These are phyloP conservation scores for Mycena crocata DNA, from an alignment of 768 basidiomycete genomes.

Conservation along the genomic window DNA sequence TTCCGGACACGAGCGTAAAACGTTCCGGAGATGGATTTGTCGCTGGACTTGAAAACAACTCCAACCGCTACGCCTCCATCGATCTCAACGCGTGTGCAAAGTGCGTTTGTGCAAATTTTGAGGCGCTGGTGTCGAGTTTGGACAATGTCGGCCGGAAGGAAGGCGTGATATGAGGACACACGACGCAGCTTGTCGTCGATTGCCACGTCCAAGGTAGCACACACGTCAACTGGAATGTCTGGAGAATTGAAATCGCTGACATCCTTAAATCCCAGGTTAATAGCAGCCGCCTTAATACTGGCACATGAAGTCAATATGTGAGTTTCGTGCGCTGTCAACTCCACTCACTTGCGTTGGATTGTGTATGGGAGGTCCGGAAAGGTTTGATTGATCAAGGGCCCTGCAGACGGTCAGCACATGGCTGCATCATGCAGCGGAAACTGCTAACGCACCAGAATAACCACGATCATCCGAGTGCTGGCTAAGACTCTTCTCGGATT, in stretches of 20 bases:
- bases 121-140: conserved; percentile 19
- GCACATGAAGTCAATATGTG: no score
- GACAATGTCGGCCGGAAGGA: conserved; percentile 23
- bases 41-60: conserved; percentile 18
- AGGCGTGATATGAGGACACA: conserved; percentile 30
- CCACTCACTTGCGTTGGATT: background rate
- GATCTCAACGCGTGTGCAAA: conserved; percentile 19
- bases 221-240: background rate
- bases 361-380: background rate
- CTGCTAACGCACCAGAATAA: background rate
- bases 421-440: background rate
- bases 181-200: conserved; percentile 20
- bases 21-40: background rate
- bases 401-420: background rate
- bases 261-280: background rate
- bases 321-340: background rate
- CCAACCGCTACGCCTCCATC: conserved; percentile 20
- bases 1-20: conserved; percentile 54
- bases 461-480: conserved; percentile 1
- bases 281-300: background rate
- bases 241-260: background rate
- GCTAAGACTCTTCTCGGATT: conserved; percentile 23
- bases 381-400: conserved; percentile 14
- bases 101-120: conserved; percentile 28
- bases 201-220: conserved; percentile 4